Conservation (phyloP, 1,139 yeast species). For the Candida dubliniensis region DNA sequence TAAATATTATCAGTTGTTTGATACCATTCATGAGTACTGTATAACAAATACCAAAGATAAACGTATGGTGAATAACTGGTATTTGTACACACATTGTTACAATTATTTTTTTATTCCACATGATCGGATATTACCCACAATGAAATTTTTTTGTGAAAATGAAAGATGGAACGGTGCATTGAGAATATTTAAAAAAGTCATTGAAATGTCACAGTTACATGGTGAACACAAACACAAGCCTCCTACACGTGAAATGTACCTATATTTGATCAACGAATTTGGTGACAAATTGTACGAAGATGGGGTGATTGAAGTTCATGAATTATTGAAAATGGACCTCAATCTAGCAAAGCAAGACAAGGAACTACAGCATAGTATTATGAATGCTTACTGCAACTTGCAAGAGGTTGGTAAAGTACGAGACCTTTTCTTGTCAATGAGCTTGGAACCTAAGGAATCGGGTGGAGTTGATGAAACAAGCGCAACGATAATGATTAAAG, state of each 20-base stretch:
- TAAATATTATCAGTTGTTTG: slow-evolving; percentile 34
- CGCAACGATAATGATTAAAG: slow-evolving; percentile 69
- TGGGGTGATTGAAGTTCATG: slow-evolving; percentile 68
- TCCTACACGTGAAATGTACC: slow-evolving; percentile 70
- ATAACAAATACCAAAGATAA: slow-evolving; percentile 41
- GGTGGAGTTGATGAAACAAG: slow-evolving; percentile 69
- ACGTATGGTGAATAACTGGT: slow-evolving; percentile 58
- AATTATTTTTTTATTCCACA: slow-evolving; percentile 60
- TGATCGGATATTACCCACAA: slow-evolving; percentile 59
- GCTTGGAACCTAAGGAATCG: slow-evolving; percentile 48
- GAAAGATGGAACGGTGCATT: slow-evolving; percentile 66
- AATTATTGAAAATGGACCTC: slow-evolving; percentile 65
- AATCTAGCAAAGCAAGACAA: slow-evolving; percentile 56
- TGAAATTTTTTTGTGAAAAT: slow-evolving; percentile 58
- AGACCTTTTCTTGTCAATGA: slow-evolving; percentile 60
- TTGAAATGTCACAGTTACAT: slow-evolving; percentile 55
- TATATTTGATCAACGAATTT: slow-evolving; percentile 59
- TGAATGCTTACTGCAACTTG: slow-evolving; percentile 66
- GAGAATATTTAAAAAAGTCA: slow-evolving; percentile 62
- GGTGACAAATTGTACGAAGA: slow-evolving; percentile 62
- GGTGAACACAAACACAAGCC: slow-evolving; percentile 45
- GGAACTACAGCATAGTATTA: slow-evolving; percentile 57
- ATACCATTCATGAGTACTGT: slow-evolving; percentile 48
- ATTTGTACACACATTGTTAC: slow-evolving; percentile 59
- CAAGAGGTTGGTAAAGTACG: slow-evolving; percentile 61